Base-by-base conservation (phyloP, 2,329 filamentous ascomycete species). In the Penicillium vulpinum region DNA sequence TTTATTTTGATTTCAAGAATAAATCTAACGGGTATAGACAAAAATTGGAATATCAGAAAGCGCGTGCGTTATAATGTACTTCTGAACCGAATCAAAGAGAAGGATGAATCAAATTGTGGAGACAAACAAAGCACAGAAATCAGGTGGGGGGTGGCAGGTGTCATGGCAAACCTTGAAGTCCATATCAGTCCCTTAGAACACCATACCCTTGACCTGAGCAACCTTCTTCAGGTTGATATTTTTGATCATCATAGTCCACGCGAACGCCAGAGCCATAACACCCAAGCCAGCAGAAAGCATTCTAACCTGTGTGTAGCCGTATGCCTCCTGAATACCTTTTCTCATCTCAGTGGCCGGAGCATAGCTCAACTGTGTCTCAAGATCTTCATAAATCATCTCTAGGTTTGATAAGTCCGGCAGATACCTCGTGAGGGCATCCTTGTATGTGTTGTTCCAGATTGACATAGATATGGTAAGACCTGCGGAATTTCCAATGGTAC, bases 371-470 rank as follows among this genome's bases (percentile, higher is more conserved):
- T 65, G 63, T 2, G 28, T 52, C 8, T 48, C 26, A 13, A 65
- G 16, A 44, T 59, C 51, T 31, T 62, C 63, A 18, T 65, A 65
- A 13, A 65, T 65, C 6, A 24, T 18, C 2, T 60, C 60, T 21
- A 62, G 48, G 18, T 64, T 49, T 4, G 45, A 18, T 51, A 62
- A 28, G 2, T 44, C 46, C 5, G 83, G 82, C 0, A 85, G 73
- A 52, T 80, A 74, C 44, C 68, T 65, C 16, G 57, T 59, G 4
- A 87, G 75, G 0, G 76, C 75, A 5, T 73, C 68, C 8, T 76
- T 76, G 70, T 87, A 83, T 0, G 82, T 80, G 56, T 81, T 78
- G 0, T 80, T 83, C 85, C 85, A 88, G 63, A 88, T 85, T 11
- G 84, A 83, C 0, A 77, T 78, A 2, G 84, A 79, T 47, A 88